Evolutionary conservation across 805 yeast species (phyloP), one percentile per base, ranked within the genome.

Genomic region (Sugiyamaella qingdaonensis): DNA sequence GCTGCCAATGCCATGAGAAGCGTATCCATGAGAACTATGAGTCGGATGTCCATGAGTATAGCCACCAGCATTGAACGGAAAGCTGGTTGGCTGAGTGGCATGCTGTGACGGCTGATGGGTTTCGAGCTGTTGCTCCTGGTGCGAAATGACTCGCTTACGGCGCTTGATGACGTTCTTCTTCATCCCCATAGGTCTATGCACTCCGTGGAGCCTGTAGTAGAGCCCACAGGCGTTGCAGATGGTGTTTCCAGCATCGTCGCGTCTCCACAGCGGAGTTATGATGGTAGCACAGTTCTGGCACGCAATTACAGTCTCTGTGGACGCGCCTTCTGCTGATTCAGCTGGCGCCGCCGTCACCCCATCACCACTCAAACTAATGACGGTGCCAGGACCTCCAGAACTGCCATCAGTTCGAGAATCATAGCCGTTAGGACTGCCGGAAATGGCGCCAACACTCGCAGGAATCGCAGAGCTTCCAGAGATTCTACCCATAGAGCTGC

Each of bases 201-300:
- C 73, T 0, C 92, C 91, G 63, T 87, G 95, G 42, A 88, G 75
- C 54, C 82, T 73, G 67, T 81, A 84, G 67, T 88, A 88, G 31
- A 88, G 70, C 11, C 77, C 96, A 71, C 96, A 88, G 0, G 96
- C 96, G 63, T 88, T 88, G 73, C 96, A 88, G 21, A 88, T 87
- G 24, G 90, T 85, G 61, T 87, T 84, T 2, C 95, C 95, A 4
- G 75, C 76, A 58, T 82, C 90, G 65, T 87, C 91, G 56, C 95
- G 73, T 64, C 95, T 76, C 95, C 95, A 88, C 10, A 88, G 71
- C 0, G 96, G 96, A 0, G 96, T 88, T 53, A 86, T 85, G 1
- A 94, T 88, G 10, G 94, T 85, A 2, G 83, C 84, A 70, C 96
- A 88, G 71, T 88, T 88, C 58, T 79, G 84, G 66, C 96, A 88